Conservation (phyloP, 2,329 filamentous ascomycete genomes). For the Exutisphaerella laricina region DNA sequence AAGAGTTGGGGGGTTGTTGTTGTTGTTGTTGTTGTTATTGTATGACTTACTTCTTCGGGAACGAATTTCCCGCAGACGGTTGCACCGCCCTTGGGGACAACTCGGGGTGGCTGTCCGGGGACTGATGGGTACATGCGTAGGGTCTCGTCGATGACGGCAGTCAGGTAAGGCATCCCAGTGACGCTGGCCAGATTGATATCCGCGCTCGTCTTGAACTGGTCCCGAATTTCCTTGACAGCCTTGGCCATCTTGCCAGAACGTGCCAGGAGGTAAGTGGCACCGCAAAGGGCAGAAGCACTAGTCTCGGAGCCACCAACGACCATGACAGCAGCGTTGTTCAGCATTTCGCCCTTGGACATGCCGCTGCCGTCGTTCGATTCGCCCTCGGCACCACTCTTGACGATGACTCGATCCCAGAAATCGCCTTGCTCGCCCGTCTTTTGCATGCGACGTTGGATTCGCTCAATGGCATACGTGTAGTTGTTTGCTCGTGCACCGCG, state of each 20-base stretch:
- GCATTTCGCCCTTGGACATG: slow-evolving; percentile 28
- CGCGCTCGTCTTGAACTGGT: slow-evolving; percentile 32
- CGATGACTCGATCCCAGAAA: slow-evolving; percentile 18
- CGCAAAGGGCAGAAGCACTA: slow-evolving; percentile 28
- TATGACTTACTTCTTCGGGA: too few species aligned
- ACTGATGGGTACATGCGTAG: slow-evolving; percentile 43
- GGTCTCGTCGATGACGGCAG: slow-evolving; percentile 42
- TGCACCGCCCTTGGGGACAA: slow-evolving; percentile 23
- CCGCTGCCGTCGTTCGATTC: slow-evolving; percentile 15
- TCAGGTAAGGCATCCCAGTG: slow-evolving; percentile 34
- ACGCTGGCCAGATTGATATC: slow-evolving; percentile 24
- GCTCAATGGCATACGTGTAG: slow-evolving; percentile 8
- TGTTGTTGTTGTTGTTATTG: too few species aligned
- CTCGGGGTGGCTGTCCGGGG: slow-evolving; percentile 26
- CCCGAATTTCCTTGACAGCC: slow-evolving; percentile 40
- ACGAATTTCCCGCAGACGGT: too few species aligned
- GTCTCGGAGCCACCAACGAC: slow-evolving; percentile 33
- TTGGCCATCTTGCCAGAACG: slow-evolving; percentile 29
- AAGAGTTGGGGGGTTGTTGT: too few species aligned
- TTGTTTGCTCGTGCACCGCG: slow-evolving; percentile 20
- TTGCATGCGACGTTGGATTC: slow-evolving; percentile 10
- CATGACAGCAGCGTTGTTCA: slow-evolving; percentile 25
- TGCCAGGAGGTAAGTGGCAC: slow-evolving; percentile 24
- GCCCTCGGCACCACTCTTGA: slow-evolving; percentile 16
- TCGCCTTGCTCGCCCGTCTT: slow-evolving; percentile 12